A percentile compares a stretch with the other conserved stretches of the same genome.
Conservation (phyloP, 2,329 filamentous ascomycete species). For the Epichloe brachyelytri region DNA sequence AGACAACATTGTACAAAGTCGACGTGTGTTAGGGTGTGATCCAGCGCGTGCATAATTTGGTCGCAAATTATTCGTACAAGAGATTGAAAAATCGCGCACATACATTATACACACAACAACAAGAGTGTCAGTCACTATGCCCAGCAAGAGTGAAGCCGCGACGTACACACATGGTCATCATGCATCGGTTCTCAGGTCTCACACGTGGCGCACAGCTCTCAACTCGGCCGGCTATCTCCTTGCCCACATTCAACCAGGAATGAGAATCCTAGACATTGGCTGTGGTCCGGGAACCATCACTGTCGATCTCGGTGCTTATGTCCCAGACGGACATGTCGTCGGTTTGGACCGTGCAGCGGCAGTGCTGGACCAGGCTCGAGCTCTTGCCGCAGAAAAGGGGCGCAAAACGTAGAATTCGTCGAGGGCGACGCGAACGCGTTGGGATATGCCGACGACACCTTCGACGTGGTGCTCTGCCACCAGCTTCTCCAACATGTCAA, state of each 20-base stretch:
- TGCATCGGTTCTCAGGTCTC: constrained; percentile 22
- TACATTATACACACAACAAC: too few relatives aligned
- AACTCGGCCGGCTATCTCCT: constrained; percentile 29
- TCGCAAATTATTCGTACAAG: too few relatives aligned
- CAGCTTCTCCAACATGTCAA: constrained; percentile 28
- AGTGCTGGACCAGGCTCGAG: constrained; percentile 20
- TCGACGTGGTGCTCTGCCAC: constrained; percentile 27
- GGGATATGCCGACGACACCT: constrained; percentile 21
- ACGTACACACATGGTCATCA: constrained; percentile 28
- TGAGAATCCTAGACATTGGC: constrained; percentile 32
- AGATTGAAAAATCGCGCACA: too few relatives aligned
- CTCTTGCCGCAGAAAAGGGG: constrained; percentile 14
- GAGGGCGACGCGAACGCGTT: constrained; percentile 17
- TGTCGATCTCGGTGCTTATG: constrained; percentile 24
- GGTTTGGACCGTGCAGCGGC: constrained; percentile 25
- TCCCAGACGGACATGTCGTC: constrained; percentile 21
- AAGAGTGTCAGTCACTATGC: background rate
- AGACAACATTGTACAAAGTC: too few relatives aligned
- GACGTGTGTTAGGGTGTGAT: too few relatives aligned
- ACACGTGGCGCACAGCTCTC: constrained; percentile 27
- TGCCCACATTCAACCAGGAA: constrained; percentile 23
- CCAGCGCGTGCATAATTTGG: too few relatives aligned
- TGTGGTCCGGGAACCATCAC: constrained; percentile 37
- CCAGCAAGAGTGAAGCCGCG: constrained; percentile 6
- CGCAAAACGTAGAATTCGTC: constrained; percentile 22